Base-by-base conservation (phyloP, 176 grass and related monocot species). In the Eragrostis curvula region DNA sequence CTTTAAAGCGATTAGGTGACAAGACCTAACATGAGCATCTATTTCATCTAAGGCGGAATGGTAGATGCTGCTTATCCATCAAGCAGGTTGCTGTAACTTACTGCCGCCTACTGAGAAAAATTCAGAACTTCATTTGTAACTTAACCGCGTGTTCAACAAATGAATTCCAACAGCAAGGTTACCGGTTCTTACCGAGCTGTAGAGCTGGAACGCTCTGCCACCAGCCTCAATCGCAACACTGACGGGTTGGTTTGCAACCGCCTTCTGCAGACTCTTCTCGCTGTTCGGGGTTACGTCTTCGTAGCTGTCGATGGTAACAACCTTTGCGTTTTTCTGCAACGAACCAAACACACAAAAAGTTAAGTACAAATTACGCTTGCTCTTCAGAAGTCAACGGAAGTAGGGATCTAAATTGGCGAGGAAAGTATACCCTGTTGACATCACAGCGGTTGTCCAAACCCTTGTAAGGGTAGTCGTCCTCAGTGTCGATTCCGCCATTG, bases 191-290 rank as follows among this genome's bases (percentile, higher is more conserved):
- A 97, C 94, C 59, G 89, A 91, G 29, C 3, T 25, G 61, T 97
- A 97, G 36, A 97, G 86, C 64, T 97, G 94, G 75, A 97, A 97
- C 46, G 89, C 73, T 68, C 81, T 87, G 66, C 94, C 94, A 66
- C 57, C 74, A 42, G 68, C 94, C 88, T 97, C 94, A 42, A 97
- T 97, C 1, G 94, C 94, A 52, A 94, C 94, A 63, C 91, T 93
- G 83, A 94, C 9, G 3, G 91, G 91, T 80, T 97, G 94, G 74
- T 86, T 84, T 53, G 89, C 91, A 7, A 94, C 94, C 5, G 91
- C 94, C 78, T 97, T 97, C 59, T 94, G 67, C 84, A 97, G 83
- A 78, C 86, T 86, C 16, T 81, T 73, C 82, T 97, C 94, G 8
- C 21, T 71, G 73, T 97, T 87, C 0, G 75, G 48, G 0, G 94